Evolutionary conservation across 2,329 filamentous ascomycete species (phyloP).

Genomic region (Simplicillium sp.): DNA sequence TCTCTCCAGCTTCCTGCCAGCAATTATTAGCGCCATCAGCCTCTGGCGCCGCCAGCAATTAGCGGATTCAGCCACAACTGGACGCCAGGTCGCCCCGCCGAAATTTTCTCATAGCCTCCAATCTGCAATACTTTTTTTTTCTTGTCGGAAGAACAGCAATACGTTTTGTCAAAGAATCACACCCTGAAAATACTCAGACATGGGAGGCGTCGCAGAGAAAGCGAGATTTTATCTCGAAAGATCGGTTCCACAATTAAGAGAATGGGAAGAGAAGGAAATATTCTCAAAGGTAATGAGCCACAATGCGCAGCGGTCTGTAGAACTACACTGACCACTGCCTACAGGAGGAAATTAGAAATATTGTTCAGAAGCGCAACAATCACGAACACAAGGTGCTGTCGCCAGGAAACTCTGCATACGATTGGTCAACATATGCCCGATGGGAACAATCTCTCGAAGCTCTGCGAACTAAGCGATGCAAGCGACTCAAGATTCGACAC

Average conservation of each 20-base stretch:
- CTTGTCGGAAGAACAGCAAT: too few relatives aligned
- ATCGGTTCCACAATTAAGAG: conserved; percentile 81
- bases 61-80: background rate
- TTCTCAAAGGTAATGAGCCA: conserved; percentile 59
- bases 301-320: background rate
- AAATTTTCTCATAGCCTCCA: conserved; percentile 5
- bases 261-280: conserved; percentile 85
- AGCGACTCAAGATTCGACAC: conserved; percentile 65
- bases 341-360: conserved; percentile 80
- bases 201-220: conserved; percentile 85
- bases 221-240: conserved; percentile 92
- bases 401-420: conserved; percentile 62
- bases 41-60: too few relatives aligned
- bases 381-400: conserved; percentile 88
- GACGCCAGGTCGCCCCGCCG: conserved; percentile 10
- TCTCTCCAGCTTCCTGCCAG: too few relatives aligned
- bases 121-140: too few relatives aligned
- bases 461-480: conserved; percentile 73
- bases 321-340: conserved; percentile 1
- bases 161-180: too few relatives aligned
- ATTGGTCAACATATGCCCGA: conserved; percentile 76
- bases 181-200: conserved; percentile 22
- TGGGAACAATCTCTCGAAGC: conserved; percentile 63
- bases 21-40: too few relatives aligned
- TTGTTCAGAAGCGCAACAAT: conserved; percentile 83